Evolutionary conservation across 306 rosid genomes (phyloP).

Genomic region (peach (Prunus persica)): Prunus_persica_NCBIv2 NC_034009.1:32381001-32381500

Average conservation of each 20-base stretch:
- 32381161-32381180: background rate
- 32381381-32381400: background rate
- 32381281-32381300: too few species aligned
- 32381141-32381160: background rate
- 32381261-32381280: background rate
- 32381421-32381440: too few species aligned
- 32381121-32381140: background rate
- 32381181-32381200: background rate
- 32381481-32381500: background rate
- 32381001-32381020: constrained; percentile 14
- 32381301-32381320: too few species aligned
- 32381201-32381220: background rate
- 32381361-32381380: too few species aligned
- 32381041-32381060: background rate
- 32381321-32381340: background rate
- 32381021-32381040: background rate
- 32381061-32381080: constrained; percentile 1
- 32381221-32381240: background rate
- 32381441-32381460: too few species aligned
- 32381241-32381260: background rate
- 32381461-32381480: too few species aligned
- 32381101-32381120: background rate
- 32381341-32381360: background rate
- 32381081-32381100: background rate
- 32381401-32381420: background rate